Base-by-base conservation (phyloP, 768 basidiomycete genomes). In the Kwoniella botswanensis region DNA sequence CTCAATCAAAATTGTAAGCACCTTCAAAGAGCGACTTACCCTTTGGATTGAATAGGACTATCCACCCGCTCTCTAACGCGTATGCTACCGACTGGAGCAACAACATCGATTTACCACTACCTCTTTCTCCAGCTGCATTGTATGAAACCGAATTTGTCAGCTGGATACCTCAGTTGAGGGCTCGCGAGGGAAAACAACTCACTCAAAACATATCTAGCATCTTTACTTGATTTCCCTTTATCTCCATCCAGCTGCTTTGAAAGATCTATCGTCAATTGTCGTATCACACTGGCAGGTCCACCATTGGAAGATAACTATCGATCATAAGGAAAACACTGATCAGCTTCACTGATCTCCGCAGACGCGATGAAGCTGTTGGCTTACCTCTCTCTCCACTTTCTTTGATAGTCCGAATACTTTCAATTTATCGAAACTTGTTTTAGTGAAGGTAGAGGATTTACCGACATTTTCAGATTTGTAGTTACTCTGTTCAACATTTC, bases 41-140 rank as follows among this genome's bases (percentile, higher is more conserved):
- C 84, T 90, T 86, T 3, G 94, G 93, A 26, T 94, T 87, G 80
- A 94, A 97, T 18, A 95, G 82, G 18, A 93, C 92, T 22, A 95
- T 87, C 92, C 93, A 94, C 29, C 88, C 87, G 22, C 88, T 86
- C 2, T 86, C 82, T 11, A 87, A 75, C 43, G 89, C 90, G 72
- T 92, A 89, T 50, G 91, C 86, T 0, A 92, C 88, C 0, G 90
- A 87, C 81, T 97, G 94, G 10, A 94, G 85, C 41, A 96, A 83
- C 10, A 92, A 82, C 71, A 88, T 89, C 66, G 90, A 92, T 84
- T 96, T 97, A 53, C 94, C 94, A 65, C 88, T 89, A 5, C 94
- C 94, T 10, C 87, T 71, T 6, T 87, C 84, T 15, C 94, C 94
- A 71, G 89, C 90, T 93, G 57, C 11, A 76, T n/a, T 13, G 60